Evolutionary conservation across 495 filamentous ascomycete genomes (phyloP), one percentile per base, ranked within the genome.

Genomic region (Aspergillus biplanus): DNA sequence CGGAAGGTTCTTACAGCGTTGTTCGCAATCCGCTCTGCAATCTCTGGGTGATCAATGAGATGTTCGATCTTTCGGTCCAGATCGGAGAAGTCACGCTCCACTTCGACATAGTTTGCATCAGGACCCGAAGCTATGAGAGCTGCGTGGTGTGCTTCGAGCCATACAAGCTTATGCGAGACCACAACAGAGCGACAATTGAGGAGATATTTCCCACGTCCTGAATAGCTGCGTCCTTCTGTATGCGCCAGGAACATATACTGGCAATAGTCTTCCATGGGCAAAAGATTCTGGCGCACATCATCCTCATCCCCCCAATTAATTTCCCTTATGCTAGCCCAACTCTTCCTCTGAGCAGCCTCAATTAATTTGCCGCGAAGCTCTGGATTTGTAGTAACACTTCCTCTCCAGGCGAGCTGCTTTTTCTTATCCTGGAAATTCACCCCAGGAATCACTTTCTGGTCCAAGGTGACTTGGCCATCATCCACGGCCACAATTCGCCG

Each of bases 401-500:
- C 91, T 37, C 90, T 81, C 91, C 91, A 92, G 3, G 91, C 79
- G 0, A 87, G 85, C 66, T 87, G 83, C 44, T 84, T 80, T 65
- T 82, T 83, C 69, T 93, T 93, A 5, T 78, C 64, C 9, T 70
- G 59, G 54, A 80, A 82, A 0, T 16, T 13, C 2, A 77, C 33
- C 0, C 66, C 76, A 1, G 71, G 66, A 0, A 48, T 33, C 7
- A 62, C 4, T 0, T 63, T 64, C 1, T 67, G 69, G 15, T 73
- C 65, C 3, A 49, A 9, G 5, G 67, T 37, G 1, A 53, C 65
- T 15, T 71, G 61, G 3, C 70, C 73, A 11, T 76, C 69, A 58
- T 80, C 78, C 3, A 79, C 68, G 5, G 72, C 68, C 0, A 71
- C 70, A 27, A 81, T 79, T 27, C 74, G 75, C 0, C 68, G 70